These are phyloP conservation scores for Solanum pennellii DNA, from an alignment of 257 asterid species.

Conservation along the genomic window DNA sequence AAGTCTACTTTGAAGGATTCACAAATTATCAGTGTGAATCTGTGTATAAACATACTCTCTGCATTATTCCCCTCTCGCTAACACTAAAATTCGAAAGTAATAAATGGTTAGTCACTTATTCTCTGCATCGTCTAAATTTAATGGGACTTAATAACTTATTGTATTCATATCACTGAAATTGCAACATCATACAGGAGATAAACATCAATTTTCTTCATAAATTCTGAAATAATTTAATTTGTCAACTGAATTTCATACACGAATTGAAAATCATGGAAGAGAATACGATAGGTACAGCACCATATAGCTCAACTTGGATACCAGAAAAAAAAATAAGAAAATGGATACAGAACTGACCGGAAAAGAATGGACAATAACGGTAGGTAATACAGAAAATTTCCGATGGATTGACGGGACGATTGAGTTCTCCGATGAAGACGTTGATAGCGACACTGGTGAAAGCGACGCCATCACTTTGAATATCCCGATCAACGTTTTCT, in stretches of 20 bases:
- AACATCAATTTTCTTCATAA: neutral
- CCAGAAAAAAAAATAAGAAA: neutral
- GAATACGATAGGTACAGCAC: neutral
- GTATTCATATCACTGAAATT: neutral
- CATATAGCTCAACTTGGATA: neutral
- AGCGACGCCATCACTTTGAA: conserved; percentile 9
- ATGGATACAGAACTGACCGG: neutral
- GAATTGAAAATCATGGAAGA: neutral
- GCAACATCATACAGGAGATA: neutral
- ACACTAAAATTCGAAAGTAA: neutral
- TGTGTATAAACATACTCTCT: neutral
- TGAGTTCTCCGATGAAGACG: conserved; percentile 9
- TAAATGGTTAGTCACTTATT: neutral
- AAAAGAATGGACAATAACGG: neutral
- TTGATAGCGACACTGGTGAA: neutral
- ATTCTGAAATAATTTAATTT: neutral
- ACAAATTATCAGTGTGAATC: neutral
- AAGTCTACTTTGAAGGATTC: neutral
- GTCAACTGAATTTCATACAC: neutral
- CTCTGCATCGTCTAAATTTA: neutral
- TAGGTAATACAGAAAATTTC: neutral
- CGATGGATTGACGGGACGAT: neutral
- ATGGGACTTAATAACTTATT: neutral
- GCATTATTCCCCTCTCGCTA: neutral
- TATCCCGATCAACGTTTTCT: neutral